These are phyloP conservation scores for Puccinia brachypodii DNA, from an alignment of 1,284 basidiomycete species.

Conservation along the genomic window DNA sequence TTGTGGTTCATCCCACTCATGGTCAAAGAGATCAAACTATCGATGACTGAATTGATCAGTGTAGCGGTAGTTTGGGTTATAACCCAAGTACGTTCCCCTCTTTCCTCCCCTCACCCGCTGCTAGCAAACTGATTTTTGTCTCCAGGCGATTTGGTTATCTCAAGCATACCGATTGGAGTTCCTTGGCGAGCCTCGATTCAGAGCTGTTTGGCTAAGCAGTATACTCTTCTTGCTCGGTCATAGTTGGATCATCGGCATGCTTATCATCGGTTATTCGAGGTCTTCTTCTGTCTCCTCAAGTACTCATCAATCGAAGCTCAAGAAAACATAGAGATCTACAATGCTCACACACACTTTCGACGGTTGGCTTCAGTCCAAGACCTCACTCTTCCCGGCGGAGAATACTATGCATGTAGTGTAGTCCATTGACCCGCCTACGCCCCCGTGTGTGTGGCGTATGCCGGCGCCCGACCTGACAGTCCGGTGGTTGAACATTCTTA, in stretches of 20 bases:
- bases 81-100: slow-evolving; percentile 61
- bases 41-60: slow-evolving; percentile 60
- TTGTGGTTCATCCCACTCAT: slow-evolving; percentile 83
- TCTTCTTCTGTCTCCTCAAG: not conserved
- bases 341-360: too few relatives aligned
- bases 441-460: too few relatives aligned
- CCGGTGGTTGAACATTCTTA: too few relatives aligned
- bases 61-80: slow-evolving; percentile 70
- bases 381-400: too few relatives aligned
- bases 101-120: not conserved
- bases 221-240: slow-evolving; percentile 72
- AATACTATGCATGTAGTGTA: too few relatives aligned
- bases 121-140: not conserved
- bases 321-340: not conserved
- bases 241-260: slow-evolving; percentile 24
- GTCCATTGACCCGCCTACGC: too few relatives aligned
- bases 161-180: slow-evolving; percentile 89
- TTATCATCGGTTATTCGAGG: slow-evolving; percentile 14
- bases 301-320: not conserved
- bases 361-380: too few relatives aligned
- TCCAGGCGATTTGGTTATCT: slow-evolving; percentile 74
- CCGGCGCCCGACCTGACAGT: too few relatives aligned
- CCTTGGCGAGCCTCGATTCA: slow-evolving; percentile 70
- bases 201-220: slow-evolving; percentile 74
- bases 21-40: slow-evolving; percentile 64